Base-by-base conservation (phyloP, 805 yeast species). In the Wickerhamiella hasegawae region DNA sequence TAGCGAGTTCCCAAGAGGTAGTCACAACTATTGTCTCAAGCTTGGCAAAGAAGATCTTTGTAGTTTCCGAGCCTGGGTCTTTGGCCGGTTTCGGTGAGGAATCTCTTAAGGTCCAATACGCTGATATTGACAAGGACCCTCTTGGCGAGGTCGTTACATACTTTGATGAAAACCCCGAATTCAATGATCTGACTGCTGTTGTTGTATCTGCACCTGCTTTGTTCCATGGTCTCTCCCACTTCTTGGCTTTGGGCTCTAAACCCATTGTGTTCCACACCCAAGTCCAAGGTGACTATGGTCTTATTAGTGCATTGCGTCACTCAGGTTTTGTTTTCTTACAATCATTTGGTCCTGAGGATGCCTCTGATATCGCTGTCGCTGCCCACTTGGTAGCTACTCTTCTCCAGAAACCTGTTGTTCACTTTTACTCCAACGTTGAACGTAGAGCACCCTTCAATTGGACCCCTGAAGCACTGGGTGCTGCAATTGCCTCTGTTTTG, bases 281-380 rank as follows among this genome's bases (percentile, higher is more conserved):
- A n/a, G 40, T 45, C 6, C 40, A 25, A 36, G 65, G 66, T 42
- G 94, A 84, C 53, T 81, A 64, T 56, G 71, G 79, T 19, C 59
- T 69, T 12, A 68, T 82, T 19, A 62, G 87, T n/a, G 68, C 82
- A 5, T 62, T 79, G 45, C 73, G 85, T 51, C 87, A 81, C 53
- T 60, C 77, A 28, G 72, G 73, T 12, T 68, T 65, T 45, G 67
- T 73, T 5, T 62, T 77, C 18, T 54, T 85, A 42, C 67, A 84
- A 37, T 80, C 94, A n/a, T 73, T 70, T 47, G 58, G 63, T 26
- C 52, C 66, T 4, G 51, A 59, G 22, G 82, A 76, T 41, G 62
- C 76, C 8, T 55, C 62, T 31, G 65, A 65, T 34, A 63, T 69
- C 41, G 63, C 80, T 4, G 55, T 69, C 31, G 67, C 73, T 18